Evolutionary conservation across 257 asterid species (phyloP).

Genomic region (Rehmannia glutinosa): DNA sequence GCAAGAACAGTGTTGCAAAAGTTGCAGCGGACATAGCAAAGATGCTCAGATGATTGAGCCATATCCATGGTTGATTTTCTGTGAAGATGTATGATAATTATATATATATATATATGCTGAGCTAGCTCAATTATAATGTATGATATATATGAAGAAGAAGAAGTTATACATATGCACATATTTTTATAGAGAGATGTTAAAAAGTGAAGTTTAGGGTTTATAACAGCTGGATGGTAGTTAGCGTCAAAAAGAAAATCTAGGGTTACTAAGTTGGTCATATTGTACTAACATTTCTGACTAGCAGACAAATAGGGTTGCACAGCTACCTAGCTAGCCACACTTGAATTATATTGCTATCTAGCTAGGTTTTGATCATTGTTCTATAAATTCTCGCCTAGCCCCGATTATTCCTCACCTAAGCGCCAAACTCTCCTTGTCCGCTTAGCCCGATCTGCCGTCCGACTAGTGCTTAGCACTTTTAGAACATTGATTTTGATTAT

Average conservation of each 20-base stretch:
- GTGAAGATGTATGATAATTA: background rate
- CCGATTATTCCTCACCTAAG: no score
- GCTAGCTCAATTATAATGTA: background rate
- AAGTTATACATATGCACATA: no score
- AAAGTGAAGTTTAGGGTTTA: slow-evolving; percentile 28
- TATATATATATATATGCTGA: background rate
- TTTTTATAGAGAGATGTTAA: slow-evolving; percentile 14
- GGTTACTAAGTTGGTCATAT: slow-evolving; percentile 28
- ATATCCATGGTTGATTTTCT: slow-evolving; percentile 53
- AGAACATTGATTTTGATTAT: no score
- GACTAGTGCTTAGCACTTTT: no score
- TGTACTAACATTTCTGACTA: slow-evolving; percentile 24
- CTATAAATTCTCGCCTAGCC: no score
- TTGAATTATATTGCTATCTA: no score
- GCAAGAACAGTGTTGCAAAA: slow-evolving; percentile 96
- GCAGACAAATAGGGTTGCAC: slow-evolving; percentile 28
- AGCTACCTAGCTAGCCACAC: no score
- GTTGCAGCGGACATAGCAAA: slow-evolving; percentile 94
- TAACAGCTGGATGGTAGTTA: slow-evolving; percentile 14
- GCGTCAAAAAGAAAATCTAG: slow-evolving; percentile 28
- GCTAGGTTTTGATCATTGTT: no score
- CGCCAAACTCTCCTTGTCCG: no score
- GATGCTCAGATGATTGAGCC: slow-evolving; percentile 72
- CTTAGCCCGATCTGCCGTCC: no score
- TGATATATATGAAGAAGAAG: slow-evolving; percentile 17